Evolutionary conservation across 441 rosid species (phyloP), one percentile per base, ranked within the genome.

Genomic region (Erodium trifolium): DNA sequence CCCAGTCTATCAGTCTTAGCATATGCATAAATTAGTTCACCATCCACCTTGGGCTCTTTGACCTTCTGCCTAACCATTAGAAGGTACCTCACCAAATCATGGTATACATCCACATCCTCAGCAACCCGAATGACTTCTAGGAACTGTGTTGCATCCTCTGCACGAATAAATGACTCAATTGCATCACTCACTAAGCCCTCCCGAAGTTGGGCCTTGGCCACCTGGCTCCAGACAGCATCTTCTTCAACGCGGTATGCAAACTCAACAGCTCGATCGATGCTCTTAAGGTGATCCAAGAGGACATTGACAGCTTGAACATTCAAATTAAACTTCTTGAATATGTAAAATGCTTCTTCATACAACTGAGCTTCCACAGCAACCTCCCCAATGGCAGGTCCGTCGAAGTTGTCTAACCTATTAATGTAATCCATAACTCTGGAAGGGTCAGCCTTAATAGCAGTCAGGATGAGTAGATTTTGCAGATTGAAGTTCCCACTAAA

Each of bases 361-460:
- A 95, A 77, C 76, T 91, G 92, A 10, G 91, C 97, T 82, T 95
- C 96, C 70, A 91, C 96, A 9, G 99, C 99, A 72, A 92, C 93
- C 80, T 95, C 98, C 65, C 97, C 99, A 76, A 95, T 95, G 29
- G 97, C 98, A 74, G 99, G 99, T 68, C 98, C 99, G 88, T 92
- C 99, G 78, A 92, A 95, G 78, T 95, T 95, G 75, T 95, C 98
- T 62, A 95, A 85, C 82, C 99, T 86, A 76, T 95, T 95, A 49
- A 95, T 80, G 73, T 95, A 95, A 78, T 95, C 99, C 99, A 95
- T 95, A 63, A 95, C 99, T 79, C 99, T 88, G 35, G 97, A 86
- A 31, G 98, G 93, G 77, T 95, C 99, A 18, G 99, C 99, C 81
- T 92, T 95, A 65, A 95, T 95, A 31, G 99, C 98, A 2, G 99